These are phyloP conservation scores for Cercospora nicotianae DNA, from an alignment of 2,329 filamentous ascomycete genomes.

Conservation along the genomic window DNA sequence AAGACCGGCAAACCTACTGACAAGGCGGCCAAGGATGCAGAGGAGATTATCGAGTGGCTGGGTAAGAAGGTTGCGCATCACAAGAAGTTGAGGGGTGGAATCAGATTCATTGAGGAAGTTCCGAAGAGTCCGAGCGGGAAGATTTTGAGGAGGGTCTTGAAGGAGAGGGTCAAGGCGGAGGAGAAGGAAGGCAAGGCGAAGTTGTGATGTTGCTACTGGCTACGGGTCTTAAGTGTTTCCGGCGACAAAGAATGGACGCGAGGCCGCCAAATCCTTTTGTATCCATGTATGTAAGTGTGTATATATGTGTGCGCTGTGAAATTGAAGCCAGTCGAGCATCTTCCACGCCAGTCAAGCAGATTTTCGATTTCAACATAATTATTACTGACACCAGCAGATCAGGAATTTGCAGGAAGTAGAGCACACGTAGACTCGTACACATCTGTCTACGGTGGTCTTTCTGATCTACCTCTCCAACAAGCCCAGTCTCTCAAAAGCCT, in stretches of 20 bases:
- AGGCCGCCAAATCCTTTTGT: background rate
- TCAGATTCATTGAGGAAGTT: constrained; percentile 49
- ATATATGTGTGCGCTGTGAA: background rate
- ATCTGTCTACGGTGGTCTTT: no score
- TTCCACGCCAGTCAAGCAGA: no score
- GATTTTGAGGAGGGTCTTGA: constrained; percentile 49
- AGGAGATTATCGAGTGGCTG: constrained; percentile 47
- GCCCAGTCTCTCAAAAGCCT: constrained; percentile 50
- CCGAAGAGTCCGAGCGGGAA: constrained; percentile 52
- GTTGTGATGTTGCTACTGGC: background rate
- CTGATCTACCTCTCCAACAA: constrained; percentile 42
- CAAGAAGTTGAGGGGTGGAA: constrained; percentile 50
- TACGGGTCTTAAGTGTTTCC: background rate
- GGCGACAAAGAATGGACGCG: background rate
- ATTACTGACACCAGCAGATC: no score
- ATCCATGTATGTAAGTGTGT: background rate
- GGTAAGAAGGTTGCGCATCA: constrained; percentile 49
- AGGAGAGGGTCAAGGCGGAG: constrained; percentile 47
- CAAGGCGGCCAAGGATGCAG: constrained; percentile 37
- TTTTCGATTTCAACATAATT: no score
- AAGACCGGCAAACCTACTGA: constrained; percentile 22
- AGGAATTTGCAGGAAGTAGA: no score
- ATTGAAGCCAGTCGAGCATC: background rate
- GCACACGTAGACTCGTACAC: no score
- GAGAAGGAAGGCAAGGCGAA: constrained; percentile 40